These are phyloP conservation scores for Ganoderma leucocontextum DNA, from an alignment of 1,284 basidiomycete genomes.

Conservation along the genomic window DNA sequence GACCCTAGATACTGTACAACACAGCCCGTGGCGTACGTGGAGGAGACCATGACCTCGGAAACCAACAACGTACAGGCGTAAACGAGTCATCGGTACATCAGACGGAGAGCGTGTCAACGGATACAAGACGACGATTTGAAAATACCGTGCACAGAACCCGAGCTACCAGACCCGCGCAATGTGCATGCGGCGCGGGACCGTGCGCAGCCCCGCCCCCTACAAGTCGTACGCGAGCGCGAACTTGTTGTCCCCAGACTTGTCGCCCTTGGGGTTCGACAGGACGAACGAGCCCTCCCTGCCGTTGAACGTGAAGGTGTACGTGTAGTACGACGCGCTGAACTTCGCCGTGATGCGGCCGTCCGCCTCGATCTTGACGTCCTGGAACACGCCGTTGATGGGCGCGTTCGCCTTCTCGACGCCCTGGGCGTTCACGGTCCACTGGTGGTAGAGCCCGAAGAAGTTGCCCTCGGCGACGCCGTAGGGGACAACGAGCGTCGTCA, in stretches of 20 bases:
- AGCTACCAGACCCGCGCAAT: neutral
- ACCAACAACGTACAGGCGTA: neutral
- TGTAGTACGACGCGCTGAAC: neutral
- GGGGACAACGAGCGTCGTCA: slow-evolving; percentile 17
- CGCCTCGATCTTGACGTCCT: neutral
- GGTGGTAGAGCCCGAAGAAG: slow-evolving; percentile 12
- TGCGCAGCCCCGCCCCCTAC: neutral
- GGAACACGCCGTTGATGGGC: neutral
- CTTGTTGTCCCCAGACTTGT: neutral
- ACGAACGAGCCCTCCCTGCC: neutral
- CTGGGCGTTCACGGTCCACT: slow-evolving; percentile 14
- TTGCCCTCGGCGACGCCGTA: slow-evolving; percentile 6
- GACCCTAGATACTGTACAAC: too few species aligned
- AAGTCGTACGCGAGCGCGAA: neutral
- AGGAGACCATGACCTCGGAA: neutral
- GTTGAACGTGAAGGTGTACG: slow-evolving; percentile 1
- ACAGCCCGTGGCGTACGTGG: too few species aligned
- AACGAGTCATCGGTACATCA: neutral
- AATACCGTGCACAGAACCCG: neutral
- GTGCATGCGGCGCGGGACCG: neutral
- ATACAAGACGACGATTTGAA: neutral
- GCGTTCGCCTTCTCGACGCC: slow-evolving; percentile 1
- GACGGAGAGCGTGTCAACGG: neutral
- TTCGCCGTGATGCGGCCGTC: neutral
- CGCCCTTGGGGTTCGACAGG: neutral